Conservation (phyloP, 148 eudicot species). For the Fallopia convolvulus region DNA sequence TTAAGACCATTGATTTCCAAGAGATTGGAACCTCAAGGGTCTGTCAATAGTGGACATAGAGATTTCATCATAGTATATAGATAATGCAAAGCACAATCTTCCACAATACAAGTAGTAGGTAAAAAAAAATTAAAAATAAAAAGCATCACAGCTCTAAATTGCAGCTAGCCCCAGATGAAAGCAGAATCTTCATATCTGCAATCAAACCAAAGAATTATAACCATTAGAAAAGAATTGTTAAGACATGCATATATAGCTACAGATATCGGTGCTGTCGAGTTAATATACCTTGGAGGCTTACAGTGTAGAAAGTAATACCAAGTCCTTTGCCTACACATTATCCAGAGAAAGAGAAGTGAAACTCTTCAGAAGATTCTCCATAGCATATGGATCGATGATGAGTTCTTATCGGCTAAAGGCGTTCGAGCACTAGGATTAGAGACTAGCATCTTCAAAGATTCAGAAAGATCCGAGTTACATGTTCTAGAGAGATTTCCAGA, state of each 20-base stretch:
- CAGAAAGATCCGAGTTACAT: conserved; percentile 12
- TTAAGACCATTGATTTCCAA: too few relatives aligned
- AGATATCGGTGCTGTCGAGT: not conserved
- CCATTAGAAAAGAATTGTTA: not conserved
- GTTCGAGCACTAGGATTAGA: conserved; percentile 22
- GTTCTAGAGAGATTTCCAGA: conserved; percentile 13
- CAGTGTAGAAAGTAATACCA: too few relatives aligned
- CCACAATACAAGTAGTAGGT: not conserved
- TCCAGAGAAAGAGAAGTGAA: not conserved
- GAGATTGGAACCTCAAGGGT: too few relatives aligned
- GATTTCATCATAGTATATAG: not conserved
- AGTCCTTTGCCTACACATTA: not conserved
- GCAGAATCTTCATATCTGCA: not conserved
- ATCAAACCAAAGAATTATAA: not conserved
- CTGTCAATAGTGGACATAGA: not conserved
- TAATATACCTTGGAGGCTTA: not conserved
- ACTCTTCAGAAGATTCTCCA: not conserved
- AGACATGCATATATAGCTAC: not conserved
- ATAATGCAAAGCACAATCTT: not conserved
- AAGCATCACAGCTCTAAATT: not conserved
- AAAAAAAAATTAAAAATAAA: not conserved
- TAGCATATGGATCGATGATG: not conserved
- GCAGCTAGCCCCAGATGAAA: not conserved
- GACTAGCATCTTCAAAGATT: not conserved
- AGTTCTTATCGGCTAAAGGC: conserved; percentile 42